Conservation (phyloP, 192 early-diverging fungal species). For the Paraglomus occultum region DNA sequence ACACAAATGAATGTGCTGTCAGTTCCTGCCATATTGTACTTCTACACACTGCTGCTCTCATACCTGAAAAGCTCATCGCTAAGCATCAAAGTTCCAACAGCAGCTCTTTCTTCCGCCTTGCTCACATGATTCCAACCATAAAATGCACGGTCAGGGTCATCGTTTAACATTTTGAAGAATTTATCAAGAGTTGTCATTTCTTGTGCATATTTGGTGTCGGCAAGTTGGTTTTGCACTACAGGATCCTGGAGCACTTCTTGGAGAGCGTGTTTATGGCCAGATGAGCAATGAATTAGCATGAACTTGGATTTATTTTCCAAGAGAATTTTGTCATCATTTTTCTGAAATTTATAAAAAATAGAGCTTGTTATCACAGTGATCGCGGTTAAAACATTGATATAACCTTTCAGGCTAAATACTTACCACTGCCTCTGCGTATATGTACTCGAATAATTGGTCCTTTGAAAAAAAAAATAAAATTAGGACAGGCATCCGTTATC, state of each 20-base stretch:
- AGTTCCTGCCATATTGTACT: background rate
- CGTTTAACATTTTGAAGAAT: slow-evolving; percentile 89
- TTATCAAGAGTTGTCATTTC: slow-evolving; percentile 80
- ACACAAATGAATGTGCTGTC: background rate
- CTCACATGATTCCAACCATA: slow-evolving; percentile 88
- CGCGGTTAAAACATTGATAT: background rate
- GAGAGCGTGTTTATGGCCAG: slow-evolving; percentile 95
- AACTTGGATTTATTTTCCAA: slow-evolving; percentile 89
- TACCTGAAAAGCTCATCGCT: slow-evolving; percentile 90
- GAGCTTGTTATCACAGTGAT: background rate
- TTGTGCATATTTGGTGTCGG: slow-evolving; percentile 88
- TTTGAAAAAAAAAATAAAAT: slow-evolving; percentile 30
- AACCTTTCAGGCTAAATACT: background rate
- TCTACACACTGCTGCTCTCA: background rate
- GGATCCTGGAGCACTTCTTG: slow-evolving; percentile 90
- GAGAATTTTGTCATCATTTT: slow-evolving; percentile 75
- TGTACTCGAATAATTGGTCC: slow-evolving; percentile 85
- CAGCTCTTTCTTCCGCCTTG: slow-evolving; percentile 81
- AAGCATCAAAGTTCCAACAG: slow-evolving; percentile 85
- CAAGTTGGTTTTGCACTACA: slow-evolving; percentile 69
- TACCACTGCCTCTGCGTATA: slow-evolving; percentile 81
- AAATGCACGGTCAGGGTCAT: slow-evolving; percentile 87
- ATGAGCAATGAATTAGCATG: slow-evolving; percentile 87
- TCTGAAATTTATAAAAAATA: slow-evolving; percentile 37
- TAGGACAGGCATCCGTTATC: background rate